Percentiles rank a stretch among this genome's conserved stretches.
These are phyloP conservation scores for Phytophthora citricola DNA, from an alignment of 352 stramenopile genomes.

Conservation along the genomic window DNA sequence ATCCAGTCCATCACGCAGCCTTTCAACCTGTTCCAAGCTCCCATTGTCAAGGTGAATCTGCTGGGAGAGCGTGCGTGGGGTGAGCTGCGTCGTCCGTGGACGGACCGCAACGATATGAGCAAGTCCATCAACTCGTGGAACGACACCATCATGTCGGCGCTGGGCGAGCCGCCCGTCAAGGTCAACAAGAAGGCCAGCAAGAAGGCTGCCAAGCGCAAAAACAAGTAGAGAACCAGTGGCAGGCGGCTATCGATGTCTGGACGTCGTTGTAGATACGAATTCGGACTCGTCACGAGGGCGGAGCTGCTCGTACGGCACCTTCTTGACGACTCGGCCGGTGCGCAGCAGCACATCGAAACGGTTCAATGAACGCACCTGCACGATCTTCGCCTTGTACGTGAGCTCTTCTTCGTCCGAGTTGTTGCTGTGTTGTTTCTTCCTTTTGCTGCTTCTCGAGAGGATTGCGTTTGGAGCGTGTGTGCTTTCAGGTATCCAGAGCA, in stretches of 20 bases:
- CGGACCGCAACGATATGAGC: conserved; percentile 67
- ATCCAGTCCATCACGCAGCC: conserved; percentile 85
- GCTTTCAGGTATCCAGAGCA: conserved; percentile 43
- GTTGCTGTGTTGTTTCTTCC: conserved; percentile 6
- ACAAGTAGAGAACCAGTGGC: conserved; percentile 49
- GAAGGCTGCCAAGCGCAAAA: conserved; percentile 75
- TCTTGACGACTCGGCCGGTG: conserved; percentile 48
- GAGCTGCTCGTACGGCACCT: conserved; percentile 52
- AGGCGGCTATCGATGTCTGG: conserved; percentile 14
- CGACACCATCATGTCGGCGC: conserved; percentile 75
- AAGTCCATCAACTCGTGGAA: conserved; percentile 80
- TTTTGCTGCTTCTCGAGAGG: conserved; percentile 1
- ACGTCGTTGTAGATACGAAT: conserved; percentile 23
- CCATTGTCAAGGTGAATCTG: conserved; percentile 72
- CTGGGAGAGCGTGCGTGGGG: conserved; percentile 74
- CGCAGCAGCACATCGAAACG: conserved; percentile 60
- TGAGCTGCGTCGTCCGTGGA: conserved; percentile 78
- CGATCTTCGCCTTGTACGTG: conserved; percentile 58
- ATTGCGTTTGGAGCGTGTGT: conserved; percentile 2
- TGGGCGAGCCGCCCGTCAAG: conserved; percentile 60
- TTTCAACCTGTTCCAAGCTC: conserved; percentile 72
- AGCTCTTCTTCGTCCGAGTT: conserved; percentile 15
- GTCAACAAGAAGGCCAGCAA: conserved; percentile 76
- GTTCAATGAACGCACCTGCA: conserved; percentile 45
- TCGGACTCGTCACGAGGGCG: conserved; percentile 32